Evolutionary conservation across 352 stramenopile genomes (phyloP).

Genomic region (Phytophthora kernoviae): DNA sequence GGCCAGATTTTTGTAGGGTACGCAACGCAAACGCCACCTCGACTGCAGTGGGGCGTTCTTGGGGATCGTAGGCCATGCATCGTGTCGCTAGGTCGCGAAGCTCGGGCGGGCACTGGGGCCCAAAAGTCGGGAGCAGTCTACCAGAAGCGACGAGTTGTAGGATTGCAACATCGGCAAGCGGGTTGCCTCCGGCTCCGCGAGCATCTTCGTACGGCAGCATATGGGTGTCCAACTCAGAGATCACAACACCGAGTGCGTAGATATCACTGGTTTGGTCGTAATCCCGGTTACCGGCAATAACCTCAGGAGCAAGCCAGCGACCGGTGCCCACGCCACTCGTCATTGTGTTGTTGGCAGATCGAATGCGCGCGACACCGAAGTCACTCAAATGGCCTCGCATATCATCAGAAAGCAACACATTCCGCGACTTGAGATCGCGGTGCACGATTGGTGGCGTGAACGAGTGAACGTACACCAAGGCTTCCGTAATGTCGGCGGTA

Average conservation of each 20-base stretch:
- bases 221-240: conserved; percentile 71
- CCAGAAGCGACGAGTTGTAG: conserved; percentile 59
- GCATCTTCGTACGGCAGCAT: conserved; percentile 55
- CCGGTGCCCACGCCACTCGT: conserved; percentile 52
- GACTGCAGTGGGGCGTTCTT: conserved; percentile 48
- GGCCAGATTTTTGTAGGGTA: conserved; percentile 39
- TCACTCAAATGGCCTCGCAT: conserved; percentile 48
- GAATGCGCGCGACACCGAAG: conserved; percentile 48
- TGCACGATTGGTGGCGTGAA: conserved; percentile 64
- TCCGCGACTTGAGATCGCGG: conserved; percentile 61
- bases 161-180: conserved; percentile 49
- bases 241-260: conserved; percentile 52
- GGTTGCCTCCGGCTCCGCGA: conserved; percentile 28
- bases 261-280: conserved; percentile 61
- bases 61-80: conserved; percentile 45
- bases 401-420: conserved; percentile 49
- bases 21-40: conserved; percentile 58
- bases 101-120: conserved; percentile 38
- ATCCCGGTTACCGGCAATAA: conserved; percentile 48
- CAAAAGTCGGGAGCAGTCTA: conserved; percentile 47
- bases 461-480: conserved; percentile 72
- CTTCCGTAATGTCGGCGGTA: conserved; percentile 60
- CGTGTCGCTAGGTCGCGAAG: conserved; percentile 42
- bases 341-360: conserved; percentile 53
- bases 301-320: conserved; percentile 60